phyloP scores from a whole-genome alignment of 805 yeast genomes.

The Dipodascopsis uninucleata region DNA sequence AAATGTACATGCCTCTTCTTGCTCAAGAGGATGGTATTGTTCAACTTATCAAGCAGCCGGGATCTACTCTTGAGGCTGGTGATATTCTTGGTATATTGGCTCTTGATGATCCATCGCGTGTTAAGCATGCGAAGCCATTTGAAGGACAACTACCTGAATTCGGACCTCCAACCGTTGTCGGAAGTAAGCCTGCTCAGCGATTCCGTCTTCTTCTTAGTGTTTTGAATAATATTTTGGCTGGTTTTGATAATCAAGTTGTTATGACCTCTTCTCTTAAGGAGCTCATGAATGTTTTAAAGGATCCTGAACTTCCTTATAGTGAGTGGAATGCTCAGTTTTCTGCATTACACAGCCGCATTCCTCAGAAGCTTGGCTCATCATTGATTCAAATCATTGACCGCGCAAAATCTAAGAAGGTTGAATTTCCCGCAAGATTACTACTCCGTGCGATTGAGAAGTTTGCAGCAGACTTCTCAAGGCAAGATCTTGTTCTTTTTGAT shows the following conservation, averaged over 20 bases:
- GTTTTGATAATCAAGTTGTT: conserved; percentile 93
- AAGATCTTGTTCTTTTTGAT: conserved; percentile 44
- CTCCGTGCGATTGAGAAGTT: conserved; percentile 67
- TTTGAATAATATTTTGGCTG: conserved; percentile 75
- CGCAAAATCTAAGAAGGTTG: conserved; percentile 59
- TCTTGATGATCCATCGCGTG: conserved; percentile 94
- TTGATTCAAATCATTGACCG: conserved; percentile 66
- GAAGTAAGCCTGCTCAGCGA: conserved; percentile 78
- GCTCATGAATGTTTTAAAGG: conserved; percentile 67
- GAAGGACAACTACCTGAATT: conserved; percentile 89
- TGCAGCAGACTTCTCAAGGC: conserved; percentile 49
- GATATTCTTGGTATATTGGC: conserved; percentile 93
- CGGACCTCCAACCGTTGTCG: conserved; percentile 78
- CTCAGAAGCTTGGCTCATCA: conserved; percentile 66
- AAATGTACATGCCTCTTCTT: conserved; percentile 97
- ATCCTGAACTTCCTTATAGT: conserved; percentile 82
- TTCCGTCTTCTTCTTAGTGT: conserved; percentile 57
- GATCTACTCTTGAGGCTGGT: conserved; percentile 94
- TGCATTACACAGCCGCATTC: conserved; percentile 88
- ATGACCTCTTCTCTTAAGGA: conserved; percentile 78
- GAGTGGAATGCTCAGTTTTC: conserved; percentile 86
- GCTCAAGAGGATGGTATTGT: conserved; percentile 92
- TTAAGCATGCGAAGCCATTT: conserved; percentile 91
- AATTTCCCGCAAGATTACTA: conserved; percentile 90
- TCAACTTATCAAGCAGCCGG: conserved; percentile 94